Evolutionary conservation across 2,329 filamentous ascomycete genomes (phyloP).

Genomic region (Pseudogymnoascus sp.): DNA sequence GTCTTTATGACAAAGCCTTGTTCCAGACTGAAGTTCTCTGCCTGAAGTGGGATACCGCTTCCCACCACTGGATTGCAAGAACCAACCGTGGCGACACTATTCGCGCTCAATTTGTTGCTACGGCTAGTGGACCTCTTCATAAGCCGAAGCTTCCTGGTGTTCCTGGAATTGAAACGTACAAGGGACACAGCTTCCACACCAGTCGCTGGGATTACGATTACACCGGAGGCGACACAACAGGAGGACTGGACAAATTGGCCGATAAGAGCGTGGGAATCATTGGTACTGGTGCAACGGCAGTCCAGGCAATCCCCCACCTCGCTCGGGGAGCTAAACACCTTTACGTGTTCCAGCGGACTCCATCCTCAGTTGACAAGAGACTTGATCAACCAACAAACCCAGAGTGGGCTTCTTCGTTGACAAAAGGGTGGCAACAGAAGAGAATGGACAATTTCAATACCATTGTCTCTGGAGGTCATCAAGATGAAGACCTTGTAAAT

Average conservation of each 20-base stretch:
- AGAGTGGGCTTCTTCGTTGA: constrained; percentile 22
- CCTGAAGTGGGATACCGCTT: constrained; percentile 12
- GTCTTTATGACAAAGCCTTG: background rate
- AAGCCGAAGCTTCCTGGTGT: constrained; percentile 39
- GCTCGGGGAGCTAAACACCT: constrained; percentile 39
- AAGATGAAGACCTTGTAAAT: constrained; percentile 8
- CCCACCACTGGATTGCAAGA: constrained; percentile 9
- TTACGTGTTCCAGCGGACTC: constrained; percentile 41
- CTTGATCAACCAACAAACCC: constrained; percentile 35
- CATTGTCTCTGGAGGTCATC: constrained; percentile 2
- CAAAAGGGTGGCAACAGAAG: constrained; percentile 42
- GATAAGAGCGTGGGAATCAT: constrained; percentile 17
- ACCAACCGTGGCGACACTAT: constrained; percentile 6
- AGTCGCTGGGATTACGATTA: constrained; percentile 35
- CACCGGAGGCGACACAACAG: constrained; percentile 30
- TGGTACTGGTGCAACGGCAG: constrained; percentile 18
- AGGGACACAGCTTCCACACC: constrained; percentile 37
- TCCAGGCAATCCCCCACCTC: constrained; percentile 30
- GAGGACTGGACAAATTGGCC: constrained; percentile 25
- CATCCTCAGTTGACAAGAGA: constrained; percentile 34
- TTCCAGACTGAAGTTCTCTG: constrained; percentile 10
- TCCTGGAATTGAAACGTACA: constrained; percentile 30
- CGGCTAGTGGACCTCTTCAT: constrained; percentile 35
- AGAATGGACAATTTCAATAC: constrained; percentile 39
- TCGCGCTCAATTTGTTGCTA: constrained; percentile 32